phyloP scores from a whole-genome alignment of 2,329 filamentous ascomycete species.

The Cryoendolithus antarcticus region DNA sequence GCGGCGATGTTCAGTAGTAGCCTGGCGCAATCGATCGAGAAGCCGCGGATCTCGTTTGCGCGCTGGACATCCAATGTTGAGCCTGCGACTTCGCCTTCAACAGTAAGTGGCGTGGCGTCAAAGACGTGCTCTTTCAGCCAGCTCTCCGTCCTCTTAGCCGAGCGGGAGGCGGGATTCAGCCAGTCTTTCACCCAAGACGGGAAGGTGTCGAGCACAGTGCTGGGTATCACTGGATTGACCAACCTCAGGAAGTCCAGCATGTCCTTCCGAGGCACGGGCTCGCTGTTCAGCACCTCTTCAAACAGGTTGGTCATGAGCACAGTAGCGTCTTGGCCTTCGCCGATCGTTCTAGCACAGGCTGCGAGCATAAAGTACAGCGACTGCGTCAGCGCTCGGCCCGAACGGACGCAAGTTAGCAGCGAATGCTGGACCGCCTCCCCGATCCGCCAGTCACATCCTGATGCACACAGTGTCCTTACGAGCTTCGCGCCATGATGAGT shows the following conservation, averaged over 20 bases:
- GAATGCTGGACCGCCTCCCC: not conserved
- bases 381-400: not conserved
- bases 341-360: not conserved
- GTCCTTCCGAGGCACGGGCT: not conserved
- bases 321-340: not conserved
- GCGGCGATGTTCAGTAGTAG: not conserved
- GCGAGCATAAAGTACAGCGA: conserved; percentile 1
- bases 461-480: not conserved
- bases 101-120: not conserved
- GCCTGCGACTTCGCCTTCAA: not conserved
- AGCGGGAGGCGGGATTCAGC: conserved; percentile 1
- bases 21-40: not conserved
- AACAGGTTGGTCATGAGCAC: not conserved
- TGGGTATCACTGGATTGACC: not conserved
- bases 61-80: conserved; percentile 2
- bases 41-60: not conserved
- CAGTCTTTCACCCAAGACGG: conserved; percentile 2
- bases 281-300: not conserved
- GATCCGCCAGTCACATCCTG: not conserved
- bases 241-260: conserved; percentile 2
- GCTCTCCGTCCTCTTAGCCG: not conserved
- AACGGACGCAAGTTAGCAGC: conserved; percentile 1
- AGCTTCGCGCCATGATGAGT: not conserved
- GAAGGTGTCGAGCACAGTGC: conserved; percentile 1
- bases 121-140: conserved; percentile 6